Evolutionary conservation across 2,329 filamentous ascomycete species (phyloP).

Genomic region (Arthrobotrys sphaeroides): DNA sequence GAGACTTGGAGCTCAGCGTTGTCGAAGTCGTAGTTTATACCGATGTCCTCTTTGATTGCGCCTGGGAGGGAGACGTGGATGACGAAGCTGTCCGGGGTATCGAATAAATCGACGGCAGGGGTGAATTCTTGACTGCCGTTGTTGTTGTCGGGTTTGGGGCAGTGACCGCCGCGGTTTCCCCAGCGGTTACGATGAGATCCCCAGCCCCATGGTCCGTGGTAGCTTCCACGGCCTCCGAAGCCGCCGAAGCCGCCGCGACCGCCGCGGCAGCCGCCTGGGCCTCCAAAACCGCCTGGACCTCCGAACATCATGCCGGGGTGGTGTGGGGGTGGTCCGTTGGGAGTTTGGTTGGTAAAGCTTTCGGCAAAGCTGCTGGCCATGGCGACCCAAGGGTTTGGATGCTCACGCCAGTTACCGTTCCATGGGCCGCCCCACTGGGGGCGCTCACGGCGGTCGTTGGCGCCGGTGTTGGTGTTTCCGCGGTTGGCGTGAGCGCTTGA

Average conservation of each 20-base stretch:
- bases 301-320: conserved; percentile 39
- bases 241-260: conserved; percentile 28
- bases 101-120: conserved; percentile 55
- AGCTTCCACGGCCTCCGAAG: conserved; percentile 39
- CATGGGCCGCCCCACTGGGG: conserved; percentile 29
- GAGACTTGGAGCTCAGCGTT: conserved; percentile 55
- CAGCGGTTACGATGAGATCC: conserved; percentile 25
- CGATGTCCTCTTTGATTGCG: conserved; percentile 55
- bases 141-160: conserved; percentile 14
- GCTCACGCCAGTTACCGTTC: conserved; percentile 42
- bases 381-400: conserved; percentile 45
- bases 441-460: conserved; percentile 24
- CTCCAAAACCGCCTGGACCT: conserved; percentile 22
- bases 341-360: background rate
- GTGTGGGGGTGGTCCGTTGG: conserved; percentile 14
- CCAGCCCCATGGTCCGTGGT: conserved; percentile 53
- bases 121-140: conserved; percentile 51
- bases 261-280: conserved; percentile 29
- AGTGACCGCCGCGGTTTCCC: conserved; percentile 32
- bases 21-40: conserved; percentile 55
- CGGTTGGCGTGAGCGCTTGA: conserved; percentile 36
- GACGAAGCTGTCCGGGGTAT: conserved; percentile 55
- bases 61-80: conserved; percentile 56
- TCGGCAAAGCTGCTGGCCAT: conserved; percentile 34
- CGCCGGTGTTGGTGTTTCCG: conserved; percentile 13